phyloP scores from a whole-genome alignment of 345 rosid species.

The Lumnitzera racemosa region DNA sequence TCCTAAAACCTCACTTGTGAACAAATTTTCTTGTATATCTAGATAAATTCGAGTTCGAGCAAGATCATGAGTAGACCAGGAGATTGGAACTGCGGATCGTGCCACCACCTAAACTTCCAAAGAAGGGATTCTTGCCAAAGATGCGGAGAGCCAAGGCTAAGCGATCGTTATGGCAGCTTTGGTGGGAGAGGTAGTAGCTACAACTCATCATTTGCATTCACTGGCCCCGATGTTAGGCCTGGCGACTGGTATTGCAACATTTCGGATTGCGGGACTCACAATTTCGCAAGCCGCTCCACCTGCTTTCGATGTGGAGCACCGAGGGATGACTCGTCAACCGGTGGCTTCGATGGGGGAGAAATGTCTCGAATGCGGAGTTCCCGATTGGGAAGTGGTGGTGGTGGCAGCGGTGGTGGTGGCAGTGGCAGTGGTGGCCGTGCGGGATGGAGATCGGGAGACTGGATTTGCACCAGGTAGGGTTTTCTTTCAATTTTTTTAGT shows the following conservation, averaged over 20 bases:
- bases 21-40: not conserved
- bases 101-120: constrained; percentile 81
- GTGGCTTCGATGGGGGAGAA: constrained; percentile 26
- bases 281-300: constrained; percentile 82
- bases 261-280: constrained; percentile 78
- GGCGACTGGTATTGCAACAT: constrained; percentile 93
- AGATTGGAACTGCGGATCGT: constrained; percentile 83
- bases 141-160: constrained; percentile 30
- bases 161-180: constrained; percentile 28
- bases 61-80: constrained; percentile 62
- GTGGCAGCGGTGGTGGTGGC: constrained; percentile 21
- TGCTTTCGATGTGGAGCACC: constrained; percentile 85
- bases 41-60: not conserved
- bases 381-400: constrained; percentile 25
- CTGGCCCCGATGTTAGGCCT: constrained; percentile 88
- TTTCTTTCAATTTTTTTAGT: not conserved
- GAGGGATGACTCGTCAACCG: constrained; percentile 41
- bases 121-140: constrained; percentile 79
- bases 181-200: constrained; percentile 30
- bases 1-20: too few relatives aligned
- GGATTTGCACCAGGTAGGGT: constrained; percentile 75
- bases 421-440: constrained; percentile 26
- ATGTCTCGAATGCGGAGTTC: constrained; percentile 21
- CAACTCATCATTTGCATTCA: constrained; percentile 57
- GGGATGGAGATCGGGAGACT: constrained; percentile 86